Evolutionary conservation across 257 asterid species (phyloP).

Genomic region (Solanum habrochaites): DNA sequence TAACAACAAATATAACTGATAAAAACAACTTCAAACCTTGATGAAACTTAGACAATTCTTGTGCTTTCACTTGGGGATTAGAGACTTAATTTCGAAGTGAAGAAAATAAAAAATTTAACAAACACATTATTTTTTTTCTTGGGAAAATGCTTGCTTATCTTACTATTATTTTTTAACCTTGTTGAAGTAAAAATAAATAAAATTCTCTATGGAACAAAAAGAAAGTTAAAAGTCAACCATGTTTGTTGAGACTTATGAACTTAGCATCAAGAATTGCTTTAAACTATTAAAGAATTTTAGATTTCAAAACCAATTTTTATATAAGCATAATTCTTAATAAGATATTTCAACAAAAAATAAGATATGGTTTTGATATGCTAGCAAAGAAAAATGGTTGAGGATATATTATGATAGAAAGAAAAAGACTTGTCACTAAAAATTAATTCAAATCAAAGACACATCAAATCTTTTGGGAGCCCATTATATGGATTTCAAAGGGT

Average conservation of each 20-base stretch:
- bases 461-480: background rate
- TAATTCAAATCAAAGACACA: background rate
- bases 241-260: background rate
- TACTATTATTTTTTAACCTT: background rate
- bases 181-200: background rate
- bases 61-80: background rate
- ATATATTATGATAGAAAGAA: background rate
- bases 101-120: background rate
- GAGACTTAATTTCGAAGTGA: background rate
- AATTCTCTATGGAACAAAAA: background rate
- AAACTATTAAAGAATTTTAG: background rate
- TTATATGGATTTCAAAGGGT: background rate
- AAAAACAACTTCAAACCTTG: background rate
- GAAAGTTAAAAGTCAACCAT: background rate
- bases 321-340: background rate
- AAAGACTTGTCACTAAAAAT: background rate
- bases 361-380: background rate
- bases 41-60: background rate
- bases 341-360: background rate
- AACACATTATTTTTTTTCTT: background rate
- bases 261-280: background rate
- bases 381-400: background rate
- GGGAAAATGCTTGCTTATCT: background rate
- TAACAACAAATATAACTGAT: background rate
- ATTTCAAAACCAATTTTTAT: background rate